These are phyloP conservation scores for Chloromonas sp. DNA, from an alignment of 163 green algal genomes.

Conservation along the genomic window DNA sequence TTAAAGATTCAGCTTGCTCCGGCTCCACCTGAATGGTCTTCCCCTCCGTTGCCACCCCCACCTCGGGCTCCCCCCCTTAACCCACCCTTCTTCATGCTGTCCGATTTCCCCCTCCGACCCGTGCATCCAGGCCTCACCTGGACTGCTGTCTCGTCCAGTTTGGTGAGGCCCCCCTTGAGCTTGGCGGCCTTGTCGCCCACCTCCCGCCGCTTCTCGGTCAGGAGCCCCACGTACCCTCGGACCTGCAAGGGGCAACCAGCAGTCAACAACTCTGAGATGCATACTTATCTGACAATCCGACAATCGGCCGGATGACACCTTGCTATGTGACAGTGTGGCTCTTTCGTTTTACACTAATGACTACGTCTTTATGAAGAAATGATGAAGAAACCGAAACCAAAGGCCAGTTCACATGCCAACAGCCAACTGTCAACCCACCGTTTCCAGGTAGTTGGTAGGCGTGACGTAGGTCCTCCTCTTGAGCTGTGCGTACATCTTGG, in stretches of 20 bases:
- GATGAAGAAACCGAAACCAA: neutral
- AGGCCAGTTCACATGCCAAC: neutral
- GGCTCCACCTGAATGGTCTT: too few species aligned
- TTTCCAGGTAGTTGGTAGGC: conserved; percentile 87
- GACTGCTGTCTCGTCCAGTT: conserved; percentile 76
- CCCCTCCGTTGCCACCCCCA: too few species aligned
- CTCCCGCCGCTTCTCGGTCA: conserved; percentile 68
- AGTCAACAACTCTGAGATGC: neutral
- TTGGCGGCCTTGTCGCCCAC: conserved; percentile 67
- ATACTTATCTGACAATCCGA: neutral
- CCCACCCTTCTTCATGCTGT: too few species aligned
- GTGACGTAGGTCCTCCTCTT: conserved; percentile 84
- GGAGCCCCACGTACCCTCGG: conserved; percentile 62
- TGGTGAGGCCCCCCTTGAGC: conserved; percentile 73
- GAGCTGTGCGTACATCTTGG: conserved; percentile 59
- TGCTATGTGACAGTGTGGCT: too few species aligned
- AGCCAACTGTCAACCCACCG: conserved; percentile 29
- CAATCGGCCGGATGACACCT: too few species aligned
- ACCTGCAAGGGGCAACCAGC: neutral
- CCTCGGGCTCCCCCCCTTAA: too few species aligned
- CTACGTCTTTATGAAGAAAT: too few species aligned
- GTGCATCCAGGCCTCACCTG: conserved; percentile 42
- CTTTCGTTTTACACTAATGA: too few species aligned
- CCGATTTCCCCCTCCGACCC: too few species aligned
- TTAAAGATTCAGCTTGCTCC: too few species aligned